Evolutionary conservation across 148 eudicot genomes (phyloP).

Genomic region (Persicaria tinctoria): DNA sequence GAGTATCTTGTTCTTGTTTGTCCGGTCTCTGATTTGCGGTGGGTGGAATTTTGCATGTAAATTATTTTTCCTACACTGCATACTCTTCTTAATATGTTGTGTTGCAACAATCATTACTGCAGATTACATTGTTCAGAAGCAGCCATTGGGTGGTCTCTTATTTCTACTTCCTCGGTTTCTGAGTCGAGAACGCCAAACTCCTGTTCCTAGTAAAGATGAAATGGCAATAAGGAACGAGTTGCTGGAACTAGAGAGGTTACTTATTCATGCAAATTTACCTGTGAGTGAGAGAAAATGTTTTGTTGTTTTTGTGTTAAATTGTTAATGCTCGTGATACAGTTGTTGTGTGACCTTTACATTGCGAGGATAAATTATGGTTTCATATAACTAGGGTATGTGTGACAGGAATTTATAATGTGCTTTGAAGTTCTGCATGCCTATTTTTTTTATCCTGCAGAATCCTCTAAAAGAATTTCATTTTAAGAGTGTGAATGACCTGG

Average conservation of each 20-base stretch:
- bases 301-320: neutral
- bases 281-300: slow-evolving; percentile 38
- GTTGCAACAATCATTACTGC: slow-evolving; percentile 14
- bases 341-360: neutral
- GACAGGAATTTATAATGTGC: neutral
- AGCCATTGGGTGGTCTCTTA: slow-evolving; percentile 79
- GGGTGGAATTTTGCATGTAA: neutral
- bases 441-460: too few species aligned
- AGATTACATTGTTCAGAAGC: slow-evolving; percentile 69
- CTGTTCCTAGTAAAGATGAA: slow-evolving; percentile 3
- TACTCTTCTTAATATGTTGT: neutral
- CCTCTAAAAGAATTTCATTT: neutral
- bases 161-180: slow-evolving; percentile 75
- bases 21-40: neutral
- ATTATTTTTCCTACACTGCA: neutral
- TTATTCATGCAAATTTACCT: slow-evolving; percentile 70
- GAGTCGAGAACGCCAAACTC: slow-evolving; percentile 18
- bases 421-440: too few species aligned
- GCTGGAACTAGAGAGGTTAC: slow-evolving; percentile 63
- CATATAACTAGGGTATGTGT: too few species aligned
- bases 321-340: neutral
- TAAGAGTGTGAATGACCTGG: neutral
- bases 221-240: slow-evolving; percentile 34
- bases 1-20: neutral
- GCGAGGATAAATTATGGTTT: too few species aligned